phyloP scores from a whole-genome alignment of 2,329 filamentous ascomycete genomes.

The Nothophaeocryptopus gaeumannii region DNA sequence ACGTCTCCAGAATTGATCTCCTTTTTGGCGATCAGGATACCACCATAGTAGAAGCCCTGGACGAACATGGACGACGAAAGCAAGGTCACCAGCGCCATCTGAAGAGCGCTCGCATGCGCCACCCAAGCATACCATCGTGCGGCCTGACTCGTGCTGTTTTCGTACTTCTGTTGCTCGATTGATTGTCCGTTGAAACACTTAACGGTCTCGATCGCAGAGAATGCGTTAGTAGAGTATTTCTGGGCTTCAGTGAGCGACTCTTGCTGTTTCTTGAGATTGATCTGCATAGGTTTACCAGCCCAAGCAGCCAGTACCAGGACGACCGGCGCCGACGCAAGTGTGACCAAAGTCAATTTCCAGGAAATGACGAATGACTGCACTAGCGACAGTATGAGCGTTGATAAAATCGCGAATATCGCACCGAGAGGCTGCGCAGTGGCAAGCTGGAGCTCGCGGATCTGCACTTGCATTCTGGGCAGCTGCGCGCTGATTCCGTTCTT shows the following conservation, averaged over 20 bases:
- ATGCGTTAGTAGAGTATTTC: constrained; percentile 66
- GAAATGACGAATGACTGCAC: constrained; percentile 73
- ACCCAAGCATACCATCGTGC: constrained; percentile 65
- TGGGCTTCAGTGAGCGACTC: constrained; percentile 65
- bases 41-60: constrained; percentile 85
- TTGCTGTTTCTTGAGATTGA: constrained; percentile 68
- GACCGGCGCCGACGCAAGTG: constrained; percentile 69
- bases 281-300: constrained; percentile 60
- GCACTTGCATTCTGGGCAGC: constrained; percentile 70
- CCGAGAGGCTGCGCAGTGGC: constrained; percentile 79
- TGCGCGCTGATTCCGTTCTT: constrained; percentile 70
- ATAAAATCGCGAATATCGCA: constrained; percentile 60
- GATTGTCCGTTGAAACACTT: constrained; percentile 79
- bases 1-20: constrained; percentile 62
- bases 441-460: constrained; percentile 76
- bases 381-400: constrained; percentile 65
- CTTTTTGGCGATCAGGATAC: constrained; percentile 62
- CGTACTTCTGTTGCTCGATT: constrained; percentile 67
- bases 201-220: constrained; percentile 76
- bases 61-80: constrained; percentile 78
- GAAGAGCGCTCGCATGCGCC: constrained; percentile 65
- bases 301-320: constrained; percentile 60
- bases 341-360: constrained; percentile 79
- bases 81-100: constrained; percentile 71
- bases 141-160: constrained; percentile 55